Evolutionary conservation across 176 grass and related monocot species (phyloP).

Genomic region (Eremochloa ophiuroides): DNA sequence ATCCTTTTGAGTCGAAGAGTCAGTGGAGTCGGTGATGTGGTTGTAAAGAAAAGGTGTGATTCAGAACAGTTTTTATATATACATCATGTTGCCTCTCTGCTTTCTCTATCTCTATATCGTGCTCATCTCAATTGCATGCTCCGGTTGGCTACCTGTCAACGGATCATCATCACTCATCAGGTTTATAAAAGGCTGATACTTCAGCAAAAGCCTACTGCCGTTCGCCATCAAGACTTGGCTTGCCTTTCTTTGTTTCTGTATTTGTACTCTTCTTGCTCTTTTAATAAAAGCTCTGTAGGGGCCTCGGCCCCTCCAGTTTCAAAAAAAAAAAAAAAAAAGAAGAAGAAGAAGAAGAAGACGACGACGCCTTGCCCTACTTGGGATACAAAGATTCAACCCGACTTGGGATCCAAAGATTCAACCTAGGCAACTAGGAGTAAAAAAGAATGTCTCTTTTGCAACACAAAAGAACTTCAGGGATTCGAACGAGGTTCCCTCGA

Average conservation of each 20-base stretch:
- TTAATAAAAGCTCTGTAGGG: too few relatives aligned
- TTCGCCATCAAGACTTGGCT: not conserved
- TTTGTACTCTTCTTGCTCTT: too few relatives aligned
- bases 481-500: too few relatives aligned
- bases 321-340: too few relatives aligned
- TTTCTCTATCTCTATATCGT: not conserved
- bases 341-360: too few relatives aligned
- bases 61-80: not conserved
- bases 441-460: not conserved
- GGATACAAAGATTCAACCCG: too few relatives aligned
- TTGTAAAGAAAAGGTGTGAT: conserved; percentile 23
- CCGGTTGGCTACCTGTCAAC: not conserved
- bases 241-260: too few relatives aligned
- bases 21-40: conserved; percentile 7
- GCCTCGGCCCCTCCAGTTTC: too few relatives aligned
- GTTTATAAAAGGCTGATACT: not conserved
- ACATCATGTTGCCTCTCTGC: not conserved
- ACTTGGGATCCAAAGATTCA: not conserved
- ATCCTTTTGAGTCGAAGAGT: not conserved
- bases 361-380: too few relatives aligned
- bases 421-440: not conserved
- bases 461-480: not conserved
- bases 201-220: not conserved
- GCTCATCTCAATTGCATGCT: conserved; percentile 3
- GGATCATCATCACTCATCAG: too few relatives aligned